Base-by-base conservation (phyloP, 129 eudicot species). In the Ambrosia artemisiifolia region DNA sequence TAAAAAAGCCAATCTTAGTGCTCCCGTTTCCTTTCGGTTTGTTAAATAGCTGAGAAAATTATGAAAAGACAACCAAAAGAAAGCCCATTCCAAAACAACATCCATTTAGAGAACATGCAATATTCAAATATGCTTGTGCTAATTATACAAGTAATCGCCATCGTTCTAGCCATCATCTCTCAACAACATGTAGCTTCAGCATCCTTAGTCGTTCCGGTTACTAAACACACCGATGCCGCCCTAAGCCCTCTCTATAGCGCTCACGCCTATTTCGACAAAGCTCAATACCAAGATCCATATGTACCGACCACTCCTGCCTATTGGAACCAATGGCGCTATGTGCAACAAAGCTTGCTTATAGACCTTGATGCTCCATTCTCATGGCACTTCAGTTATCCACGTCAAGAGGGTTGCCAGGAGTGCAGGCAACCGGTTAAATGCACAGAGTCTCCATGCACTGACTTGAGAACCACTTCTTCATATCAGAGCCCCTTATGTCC, bases 351-450 rank as follows among this genome's bases (percentile, higher is more conserved):
- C 17, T 60, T 71, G 2, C 42, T 71, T 8, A 71, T 71, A 24
- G 76, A 71, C 62, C 56, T 71, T 11, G 76, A 71, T 3, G 76
- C 76, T 10, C 76, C 74, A 35, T 69, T 69, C 18, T 51, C 11
- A 69, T 53, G 74, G 74, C 74, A 53, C 24, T 16, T n/a, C 34
- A 11, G 64, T 50, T 3, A 2, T 17, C 74, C 74, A 0, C 7
- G 18, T 7, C 73, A 69, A 50, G 73, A 69, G 24, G 16, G 67
- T 12, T 62, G 67, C 32, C 40, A 16, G 12, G 4, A 14, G n/a
- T 63, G 68, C 68, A 6, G 28, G 8, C 5, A 3, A 9, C 10
- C 65, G 10, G 11, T 60, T 38, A 35, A 32, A 16, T 63, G 68
- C 49, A 12, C n/a, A 0, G 68, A 63, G 18, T 63, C 8, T 3